Percentiles rank a stretch among this genome's conserved stretches.
Conservation (phyloP, 768 basidiomycete genomes). For the Tricholomella constricta region DNA sequence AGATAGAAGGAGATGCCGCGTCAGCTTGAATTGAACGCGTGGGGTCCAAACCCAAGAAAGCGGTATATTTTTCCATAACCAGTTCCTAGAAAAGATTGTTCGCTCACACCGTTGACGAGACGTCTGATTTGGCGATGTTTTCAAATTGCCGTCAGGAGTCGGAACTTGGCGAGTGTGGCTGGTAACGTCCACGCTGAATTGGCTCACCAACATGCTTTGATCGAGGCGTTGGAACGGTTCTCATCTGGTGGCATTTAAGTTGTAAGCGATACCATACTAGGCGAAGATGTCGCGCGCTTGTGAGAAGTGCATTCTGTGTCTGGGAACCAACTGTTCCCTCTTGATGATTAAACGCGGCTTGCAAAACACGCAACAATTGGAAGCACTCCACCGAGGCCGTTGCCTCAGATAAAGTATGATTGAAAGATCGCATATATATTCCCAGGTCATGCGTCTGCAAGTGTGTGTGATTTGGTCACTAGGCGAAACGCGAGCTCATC, state of each 20-base stretch:
- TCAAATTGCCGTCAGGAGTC: no score
- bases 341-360: background rate
- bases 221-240: no score
- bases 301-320: slow-evolving; percentile 4
- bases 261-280: background rate
- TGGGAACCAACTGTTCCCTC: no score
- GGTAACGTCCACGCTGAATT: no score
- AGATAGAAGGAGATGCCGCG: background rate
- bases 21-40: background rate
- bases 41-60: background rate
- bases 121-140: background rate
- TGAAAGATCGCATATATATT: background rate
- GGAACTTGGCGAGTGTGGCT: no score
- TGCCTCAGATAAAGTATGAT: background rate
- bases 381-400: background rate
- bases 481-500: background rate
- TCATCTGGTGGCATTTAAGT: background rate
- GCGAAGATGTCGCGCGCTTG: slow-evolving; percentile 5
- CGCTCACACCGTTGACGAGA: slow-evolving; percentile 10
- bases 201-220: background rate
- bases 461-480: background rate
- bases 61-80: background rate
- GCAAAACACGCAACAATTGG: background rate
- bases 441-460: no score
- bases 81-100: slow-evolving; percentile 1